A percentile compares a stretch with the other conserved stretches of the same genome.
Evolutionary conservation across 2,329 filamentous ascomycete species (phyloP).

Genomic region (Clarireedia monteithiana): DNA sequence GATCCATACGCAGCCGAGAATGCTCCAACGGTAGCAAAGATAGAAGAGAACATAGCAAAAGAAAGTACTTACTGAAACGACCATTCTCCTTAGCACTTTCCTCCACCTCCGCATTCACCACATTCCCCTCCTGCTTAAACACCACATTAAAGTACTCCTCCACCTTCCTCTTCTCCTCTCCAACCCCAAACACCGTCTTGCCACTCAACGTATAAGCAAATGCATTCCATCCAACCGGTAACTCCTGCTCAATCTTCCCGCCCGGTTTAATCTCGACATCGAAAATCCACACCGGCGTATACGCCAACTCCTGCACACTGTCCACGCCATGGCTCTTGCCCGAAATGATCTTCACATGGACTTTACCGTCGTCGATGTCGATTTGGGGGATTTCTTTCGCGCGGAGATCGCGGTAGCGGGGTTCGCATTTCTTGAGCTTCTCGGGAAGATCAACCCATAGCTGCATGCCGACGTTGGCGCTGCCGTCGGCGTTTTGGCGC

Average conservation of each 20-base stretch:
- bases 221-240: conserved; percentile 80
- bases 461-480: conserved; percentile 78
- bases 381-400: conserved; percentile 71
- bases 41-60: neutral
- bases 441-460: conserved; percentile 90
- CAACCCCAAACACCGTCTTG: conserved; percentile 53
- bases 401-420: conserved; percentile 79
- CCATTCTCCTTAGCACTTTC: conserved; percentile 49
- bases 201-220: conserved; percentile 85
- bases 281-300: conserved; percentile 95
- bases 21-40: neutral
- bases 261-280: conserved; percentile 77
- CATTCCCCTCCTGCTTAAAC: conserved; percentile 73
- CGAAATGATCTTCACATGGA: conserved; percentile 83
- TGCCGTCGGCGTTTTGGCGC: conserved; percentile 65
- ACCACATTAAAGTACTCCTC: conserved; percentile 80
- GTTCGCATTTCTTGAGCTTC: conserved; percentile 79
- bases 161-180: conserved; percentile 43
- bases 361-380: conserved; percentile 63
- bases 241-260: conserved; percentile 63
- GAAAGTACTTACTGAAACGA: conserved; percentile 32
- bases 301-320: conserved; percentile 81
- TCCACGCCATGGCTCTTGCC: conserved; percentile 79
- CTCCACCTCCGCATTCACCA: conserved; percentile 62
- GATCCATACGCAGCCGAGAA: neutral